Base-by-base conservation (phyloP, 352 stramenopile species). In the Phytophthora uliginosa region DNA sequence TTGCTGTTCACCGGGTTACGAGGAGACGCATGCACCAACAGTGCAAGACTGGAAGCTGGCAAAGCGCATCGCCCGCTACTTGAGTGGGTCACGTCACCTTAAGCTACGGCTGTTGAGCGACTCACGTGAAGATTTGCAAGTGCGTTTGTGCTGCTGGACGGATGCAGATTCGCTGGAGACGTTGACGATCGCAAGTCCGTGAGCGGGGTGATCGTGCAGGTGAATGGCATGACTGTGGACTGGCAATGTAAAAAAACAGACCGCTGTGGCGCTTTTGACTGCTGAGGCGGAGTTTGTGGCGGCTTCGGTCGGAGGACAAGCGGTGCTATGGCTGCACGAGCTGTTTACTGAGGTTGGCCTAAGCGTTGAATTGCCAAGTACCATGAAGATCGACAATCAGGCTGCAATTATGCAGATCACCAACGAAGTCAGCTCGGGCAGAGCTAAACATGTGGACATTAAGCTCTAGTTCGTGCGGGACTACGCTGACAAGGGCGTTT, bases 181-280 rank as follows among this genome's bases (percentile, higher is more conserved):
- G 34, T 18, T 2, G 2, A 28, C 3, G 53, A 63, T 28, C 36
- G 63, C 3, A 69, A 69, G 38, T 63, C 36, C 17, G 40, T 69
- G 0, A 69, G 62, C 8, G 72, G 65, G 3, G 63, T 34, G 0
- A 24, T 76, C 0, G 1, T 78, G 1, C 28, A 24, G 1, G 13
- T 81, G 3, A 63, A 74, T 42, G 76, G 76, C 0, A 76, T 76
- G 38, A 26, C 52, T 5, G 33, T 47, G 3, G 47, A 24, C 6
- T 76, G 69, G 69, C 17, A 48, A 1, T 73, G 59, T 61, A n/a
- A 73, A 71, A 26, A 69, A 77, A 36, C 76, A 80, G 26, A 48
- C 51, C 0, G 38, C 28, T 12, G 73, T 73, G 0, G 51, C 55
- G 4, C 40, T 76, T 2, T 79, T 34, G 0, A 76, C 72, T 7